Evolutionary conservation across 2,329 filamentous ascomycete species (phyloP).

Genomic region (Thelonectria olida): DNA sequence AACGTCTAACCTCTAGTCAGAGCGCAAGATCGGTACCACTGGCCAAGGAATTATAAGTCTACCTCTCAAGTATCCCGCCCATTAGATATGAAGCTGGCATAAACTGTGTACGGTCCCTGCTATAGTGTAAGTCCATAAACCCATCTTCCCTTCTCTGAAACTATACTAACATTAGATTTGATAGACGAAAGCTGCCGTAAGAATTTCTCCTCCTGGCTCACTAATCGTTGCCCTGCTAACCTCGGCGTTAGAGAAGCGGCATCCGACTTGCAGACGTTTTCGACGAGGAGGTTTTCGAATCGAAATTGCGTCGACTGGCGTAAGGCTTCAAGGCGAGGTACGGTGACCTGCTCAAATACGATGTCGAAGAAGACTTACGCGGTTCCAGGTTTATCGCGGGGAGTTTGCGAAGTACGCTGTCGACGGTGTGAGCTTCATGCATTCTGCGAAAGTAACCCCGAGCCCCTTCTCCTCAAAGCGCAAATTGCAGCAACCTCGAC

Average conservation of each 20-base stretch:
- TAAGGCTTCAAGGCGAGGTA: constrained; percentile 71
- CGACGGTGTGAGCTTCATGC: constrained; percentile 72
- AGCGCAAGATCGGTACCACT: constrained; percentile 14
- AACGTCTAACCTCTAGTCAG: constrained; percentile 12
- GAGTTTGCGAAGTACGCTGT: constrained; percentile 70
- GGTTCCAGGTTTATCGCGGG: constrained; percentile 67
- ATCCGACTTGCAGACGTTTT: constrained; percentile 51
- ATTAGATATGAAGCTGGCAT: too few relatives aligned
- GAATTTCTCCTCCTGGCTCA: too few relatives aligned
- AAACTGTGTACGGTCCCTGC: too few relatives aligned
- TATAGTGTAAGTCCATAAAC: too few relatives aligned
- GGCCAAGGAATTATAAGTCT: constrained; percentile 10
- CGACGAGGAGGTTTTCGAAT: constrained; percentile 71
- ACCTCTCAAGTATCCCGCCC: too few relatives aligned
- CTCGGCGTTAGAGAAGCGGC: too few relatives aligned
- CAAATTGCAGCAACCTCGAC: too few relatives aligned
- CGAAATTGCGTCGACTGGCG: constrained; percentile 70
- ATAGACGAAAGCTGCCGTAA: not conserved
- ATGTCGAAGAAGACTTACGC: constrained; percentile 72
- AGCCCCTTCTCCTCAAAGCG: too few relatives aligned
- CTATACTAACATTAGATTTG: too few relatives aligned
- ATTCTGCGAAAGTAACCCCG: too few relatives aligned
- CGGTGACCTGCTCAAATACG: constrained; percentile 71
- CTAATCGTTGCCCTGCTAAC: too few relatives aligned
- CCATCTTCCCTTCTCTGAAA: too few relatives aligned